These are phyloP conservation scores for Arthonia radiata DNA, from an alignment of 495 filamentous ascomycete species.

Conservation along the genomic window DNA sequence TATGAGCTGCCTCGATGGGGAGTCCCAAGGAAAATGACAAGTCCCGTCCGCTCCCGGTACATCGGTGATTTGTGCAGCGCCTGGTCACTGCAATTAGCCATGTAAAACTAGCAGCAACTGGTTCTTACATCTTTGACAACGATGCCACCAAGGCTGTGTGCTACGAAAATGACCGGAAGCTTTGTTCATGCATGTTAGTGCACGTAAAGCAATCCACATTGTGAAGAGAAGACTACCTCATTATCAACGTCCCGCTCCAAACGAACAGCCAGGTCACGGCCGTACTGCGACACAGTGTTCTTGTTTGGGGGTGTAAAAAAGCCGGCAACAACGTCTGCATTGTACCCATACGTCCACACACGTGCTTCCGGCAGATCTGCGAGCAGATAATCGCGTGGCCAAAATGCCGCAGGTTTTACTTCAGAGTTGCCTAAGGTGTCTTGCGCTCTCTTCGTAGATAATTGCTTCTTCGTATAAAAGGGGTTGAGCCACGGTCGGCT, in stretches of 20 bases:
- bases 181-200: slow-evolving; percentile 1
- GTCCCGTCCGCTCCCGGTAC: slow-evolving; percentile 10
- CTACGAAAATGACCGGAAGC: slow-evolving; percentile 16
- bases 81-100: too few relatives aligned
- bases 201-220: slow-evolving; percentile 1
- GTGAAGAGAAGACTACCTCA: slow-evolving; percentile 5
- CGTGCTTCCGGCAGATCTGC: slow-evolving; percentile 1
- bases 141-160: slow-evolving; percentile 19
- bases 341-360: slow-evolving; percentile 5
- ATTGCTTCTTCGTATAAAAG: too few relatives aligned
- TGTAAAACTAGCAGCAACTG: slow-evolving; percentile 2
- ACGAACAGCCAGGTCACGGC: slow-evolving; percentile 9
- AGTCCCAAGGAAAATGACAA: slow-evolving; percentile 18
- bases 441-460: too few relatives aligned
- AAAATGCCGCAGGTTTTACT: slow-evolving; percentile 2
- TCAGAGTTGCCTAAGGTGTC: too few relatives aligned
- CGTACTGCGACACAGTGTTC: slow-evolving; percentile 16
- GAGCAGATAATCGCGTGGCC: slow-evolving; percentile 2
- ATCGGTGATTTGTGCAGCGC: slow-evolving; percentile 11
- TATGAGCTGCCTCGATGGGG: slow-evolving; percentile 16
- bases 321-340: slow-evolving; percentile 3
- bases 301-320: too few relatives aligned
- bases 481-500: too few relatives aligned
- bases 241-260: slow-evolving; percentile 12
- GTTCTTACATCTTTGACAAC: slow-evolving; percentile 16